Evolutionary conservation across 495 filamentous ascomycete species (phyloP), one percentile per base, ranked within the genome.

Genomic region (Chaetomium tenue): DNA sequence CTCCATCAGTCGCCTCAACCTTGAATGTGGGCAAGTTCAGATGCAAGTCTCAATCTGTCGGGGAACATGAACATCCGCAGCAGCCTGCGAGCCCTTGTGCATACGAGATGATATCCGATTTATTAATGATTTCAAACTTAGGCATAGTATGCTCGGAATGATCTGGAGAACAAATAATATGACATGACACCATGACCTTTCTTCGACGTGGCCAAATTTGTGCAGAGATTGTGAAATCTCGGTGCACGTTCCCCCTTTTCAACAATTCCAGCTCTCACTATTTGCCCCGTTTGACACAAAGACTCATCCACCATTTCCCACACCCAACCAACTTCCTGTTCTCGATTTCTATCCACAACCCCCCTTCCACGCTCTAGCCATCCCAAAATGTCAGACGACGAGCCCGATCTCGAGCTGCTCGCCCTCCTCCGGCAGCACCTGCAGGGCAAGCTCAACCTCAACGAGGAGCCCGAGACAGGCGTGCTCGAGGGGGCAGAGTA

Each of bases 391-490:
- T 92, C 91, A 26, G 93, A 97, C 77, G 89, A 94, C 72, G 93
- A 96, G 73, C 83, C 88, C 54, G 94, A 98, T 71, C 86, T 83
- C 26, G 93, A 97, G 70, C 86, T 98, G 33, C 83, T 98, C 15
- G 91, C 84, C 64, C 88, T 98, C 28, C 84, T 98, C 23, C 89
- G 92, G 28, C 84, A 93, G 75, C 89, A 91, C 61, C 83, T 97
- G 56, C 73, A 87, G 42, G 82, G 85, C 57, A 82, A 82, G 57
- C 77, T 77, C 23, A 74, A 69, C 5, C 28, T 74, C 30, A 67
- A 76, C 60, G 72, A 80, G 4, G 79, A 85, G n/a, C 81, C 83
- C 46, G 87, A 93, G 63, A 97, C 91, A 0, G 88, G 88, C 33
- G 93, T 98, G 33, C 83, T 99, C 2, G 82, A 91, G 65, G 82